Evolutionary conservation across 2,329 filamentous ascomycete species (phyloP), one percentile per base, ranked within the genome.

Genomic region (Calonectria crousiana): DNA sequence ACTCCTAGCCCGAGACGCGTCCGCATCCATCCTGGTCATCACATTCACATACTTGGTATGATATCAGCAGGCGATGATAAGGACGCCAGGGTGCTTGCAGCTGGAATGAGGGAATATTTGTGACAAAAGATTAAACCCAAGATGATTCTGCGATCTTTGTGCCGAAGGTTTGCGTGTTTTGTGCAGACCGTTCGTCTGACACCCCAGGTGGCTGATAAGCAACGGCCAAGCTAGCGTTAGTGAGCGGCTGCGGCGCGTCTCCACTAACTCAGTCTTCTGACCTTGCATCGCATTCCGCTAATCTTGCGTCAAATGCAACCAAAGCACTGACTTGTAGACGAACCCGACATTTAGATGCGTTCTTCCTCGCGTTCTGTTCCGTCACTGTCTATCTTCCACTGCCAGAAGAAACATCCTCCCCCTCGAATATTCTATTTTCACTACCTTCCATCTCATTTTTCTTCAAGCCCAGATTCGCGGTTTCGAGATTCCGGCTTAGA

Each of bases 401-500:
- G 34, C 32, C 16, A 14, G 34, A 49, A n/a, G 16, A 26, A 6
- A 32, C 6, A 32, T 10, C 66, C 1, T 32, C 34, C 11, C 26
- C 62, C 14, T 44, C 18, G 0, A 23, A n/a, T 10, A 69, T 56
- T 8, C 49, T 65, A 2, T 49, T 67, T 14, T 58, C 44, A 0
- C 14, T 10, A 0, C 30, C 1, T 3, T 13, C 56, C 3, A 11
- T 6, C 2, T 13, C 14, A 6, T 69, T 67, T 2, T 65, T 58
- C 0, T 6, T 26, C 20, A 81, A 74, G 1, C 79, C 79, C 34
- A 81, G 64, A 1, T 74, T 69, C 5, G 77, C 78, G n/a, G 67
- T 62, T 30, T 77, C 72, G 0, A 80, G 78, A n/a, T 80, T 74
- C 32, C 73, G 72, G 47, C 77, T 81, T 5, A 81, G 60, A 20